Evolutionary conservation across 768 basidiomycete species (phyloP).

Genomic region (Xanthoconium stramineum): DNA sequence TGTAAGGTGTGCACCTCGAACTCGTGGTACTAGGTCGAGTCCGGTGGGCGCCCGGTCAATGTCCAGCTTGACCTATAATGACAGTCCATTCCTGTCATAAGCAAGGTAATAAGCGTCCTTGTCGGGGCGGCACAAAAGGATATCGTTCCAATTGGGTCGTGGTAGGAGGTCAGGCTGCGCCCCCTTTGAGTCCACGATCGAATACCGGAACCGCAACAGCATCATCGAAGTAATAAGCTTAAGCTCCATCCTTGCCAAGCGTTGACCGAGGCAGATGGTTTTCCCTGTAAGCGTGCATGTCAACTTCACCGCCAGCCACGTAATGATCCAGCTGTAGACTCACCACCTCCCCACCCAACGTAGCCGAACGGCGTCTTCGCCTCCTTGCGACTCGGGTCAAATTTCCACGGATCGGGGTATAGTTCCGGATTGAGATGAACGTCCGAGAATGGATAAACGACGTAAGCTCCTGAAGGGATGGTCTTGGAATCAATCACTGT

Average conservation of each 20-base stretch:
- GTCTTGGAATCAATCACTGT: conserved; percentile 64
- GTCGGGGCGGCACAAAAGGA: conserved; percentile 61
- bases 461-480: conserved; percentile 71
- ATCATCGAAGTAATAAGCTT: conserved; percentile 70
- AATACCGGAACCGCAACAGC: conserved; percentile 59
- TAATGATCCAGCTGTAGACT: conserved; percentile 30
- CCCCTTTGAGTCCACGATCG: conserved; percentile 53
- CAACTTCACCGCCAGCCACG: conserved; percentile 12
- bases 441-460: conserved; percentile 77
- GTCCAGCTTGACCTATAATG: conserved; percentile 27
- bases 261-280: conserved; percentile 67
- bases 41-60: conserved; percentile 16
- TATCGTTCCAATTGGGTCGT: conserved; percentile 77
- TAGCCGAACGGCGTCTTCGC: conserved; percentile 55
- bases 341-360: conserved; percentile 81
- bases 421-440: conserved; percentile 70
- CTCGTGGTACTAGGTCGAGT: conserved; percentile 11
- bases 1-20: conserved; percentile 6
- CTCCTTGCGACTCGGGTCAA: conserved; percentile 58
- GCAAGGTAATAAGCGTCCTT: conserved; percentile 52
- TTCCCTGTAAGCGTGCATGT: conserved; percentile 47
- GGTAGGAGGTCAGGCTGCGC: conserved; percentile 44
- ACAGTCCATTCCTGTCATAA: conserved; percentile 32
- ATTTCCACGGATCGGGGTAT: conserved; percentile 76
- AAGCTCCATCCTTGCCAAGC: conserved; percentile 70